These are phyloP conservation scores for Phytophthora sp. DNA, from an alignment of 352 stramenopile genomes.

Conservation along the genomic window DNA sequence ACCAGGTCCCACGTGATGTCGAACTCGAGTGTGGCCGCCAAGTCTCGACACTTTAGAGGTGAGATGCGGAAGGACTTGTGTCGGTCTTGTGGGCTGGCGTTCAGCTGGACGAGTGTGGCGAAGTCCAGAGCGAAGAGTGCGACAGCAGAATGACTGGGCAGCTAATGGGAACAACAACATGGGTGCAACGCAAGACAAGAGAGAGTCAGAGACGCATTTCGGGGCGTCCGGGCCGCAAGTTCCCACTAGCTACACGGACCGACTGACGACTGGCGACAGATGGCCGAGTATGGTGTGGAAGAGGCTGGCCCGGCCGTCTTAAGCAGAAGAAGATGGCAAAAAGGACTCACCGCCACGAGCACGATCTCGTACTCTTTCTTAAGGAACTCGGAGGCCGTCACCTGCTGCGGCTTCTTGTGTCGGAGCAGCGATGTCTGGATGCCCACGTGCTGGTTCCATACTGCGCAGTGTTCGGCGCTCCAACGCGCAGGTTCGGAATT, in stretches of 20 bases:
- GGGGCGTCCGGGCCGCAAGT: constrained; percentile 12
- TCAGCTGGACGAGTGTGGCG: constrained; percentile 65
- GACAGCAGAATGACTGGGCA: constrained; percentile 83
- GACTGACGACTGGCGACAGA: constrained; percentile 20
- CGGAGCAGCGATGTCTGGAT: constrained; percentile 81
- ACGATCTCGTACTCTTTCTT: constrained; percentile 87
- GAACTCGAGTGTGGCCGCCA: constrained; percentile 76
- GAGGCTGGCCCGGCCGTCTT: constrained; percentile 8
- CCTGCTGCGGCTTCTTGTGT: constrained; percentile 47
- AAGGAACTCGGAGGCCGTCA: constrained; percentile 50
- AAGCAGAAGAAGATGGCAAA: neutral
- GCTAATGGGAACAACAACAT: constrained; percentile 30
- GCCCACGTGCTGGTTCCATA: constrained; percentile 79
- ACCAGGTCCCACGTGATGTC: constrained; percentile 77
- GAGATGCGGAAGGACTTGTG: constrained; percentile 69
- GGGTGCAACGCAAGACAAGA: constrained; percentile 18
- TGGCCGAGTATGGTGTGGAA: constrained; percentile 9
- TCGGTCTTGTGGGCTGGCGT: constrained; percentile 38
- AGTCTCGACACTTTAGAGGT: constrained; percentile 76
- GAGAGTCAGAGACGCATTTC: constrained; percentile 26
- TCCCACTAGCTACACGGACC: constrained; percentile 11
- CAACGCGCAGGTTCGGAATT: constrained; percentile 73
- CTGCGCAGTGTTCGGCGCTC: constrained; percentile 69
- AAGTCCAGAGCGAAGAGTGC: constrained; percentile 82
- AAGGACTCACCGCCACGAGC: constrained; percentile 63